A percentile compares a stretch with the other conserved stretches of the same genome.
Conservation (phyloP, 2,329 filamentous ascomycete genomes). For the Emergomyces africanus region DNA sequence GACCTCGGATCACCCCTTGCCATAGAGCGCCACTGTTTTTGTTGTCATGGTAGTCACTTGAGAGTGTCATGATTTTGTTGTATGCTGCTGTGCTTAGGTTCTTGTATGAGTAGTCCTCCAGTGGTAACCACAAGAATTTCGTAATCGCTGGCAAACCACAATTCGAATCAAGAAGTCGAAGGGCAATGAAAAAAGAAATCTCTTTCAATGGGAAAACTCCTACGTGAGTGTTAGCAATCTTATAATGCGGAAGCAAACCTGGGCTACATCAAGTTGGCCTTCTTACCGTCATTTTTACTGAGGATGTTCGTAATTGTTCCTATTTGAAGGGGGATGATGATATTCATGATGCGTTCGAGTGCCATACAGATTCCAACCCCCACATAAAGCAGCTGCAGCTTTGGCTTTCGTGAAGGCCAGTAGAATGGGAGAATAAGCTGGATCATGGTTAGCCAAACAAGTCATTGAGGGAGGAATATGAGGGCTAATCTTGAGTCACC, state of each 20-base stretch:
- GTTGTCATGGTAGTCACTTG: constrained; percentile 56
- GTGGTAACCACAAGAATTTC: constrained; percentile 40
- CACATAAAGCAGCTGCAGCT: constrained; percentile 54
- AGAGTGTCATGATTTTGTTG: constrained; percentile 54
- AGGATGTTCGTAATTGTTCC: constrained; percentile 66
- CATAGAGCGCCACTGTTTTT: constrained; percentile 53
- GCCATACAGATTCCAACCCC: constrained; percentile 57
- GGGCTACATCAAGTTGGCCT: background rate
- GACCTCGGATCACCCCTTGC: constrained; percentile 51
- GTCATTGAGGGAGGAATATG: background rate
- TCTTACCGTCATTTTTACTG: constrained; percentile 34
- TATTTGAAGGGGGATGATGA: constrained; percentile 69
- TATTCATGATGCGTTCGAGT: constrained; percentile 57
- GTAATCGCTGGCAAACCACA: constrained; percentile 40
- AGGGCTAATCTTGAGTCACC: background rate
- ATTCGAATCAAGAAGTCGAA: constrained; percentile 38
- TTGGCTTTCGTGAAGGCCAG: constrained; percentile 56
- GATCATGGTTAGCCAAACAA: constrained; percentile 3
- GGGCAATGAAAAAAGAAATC: constrained; percentile 39
- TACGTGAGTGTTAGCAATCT: constrained; percentile 7
- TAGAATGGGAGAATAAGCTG: constrained; percentile 66
- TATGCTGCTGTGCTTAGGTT: constrained; percentile 50
- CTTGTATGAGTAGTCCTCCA: constrained; percentile 46
- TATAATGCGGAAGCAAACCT: background rate
- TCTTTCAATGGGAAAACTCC: constrained; percentile 40